Evolutionary conservation across 2,329 filamentous ascomycete genomes (phyloP).

Genomic region (Cadophora gregata): DNA sequence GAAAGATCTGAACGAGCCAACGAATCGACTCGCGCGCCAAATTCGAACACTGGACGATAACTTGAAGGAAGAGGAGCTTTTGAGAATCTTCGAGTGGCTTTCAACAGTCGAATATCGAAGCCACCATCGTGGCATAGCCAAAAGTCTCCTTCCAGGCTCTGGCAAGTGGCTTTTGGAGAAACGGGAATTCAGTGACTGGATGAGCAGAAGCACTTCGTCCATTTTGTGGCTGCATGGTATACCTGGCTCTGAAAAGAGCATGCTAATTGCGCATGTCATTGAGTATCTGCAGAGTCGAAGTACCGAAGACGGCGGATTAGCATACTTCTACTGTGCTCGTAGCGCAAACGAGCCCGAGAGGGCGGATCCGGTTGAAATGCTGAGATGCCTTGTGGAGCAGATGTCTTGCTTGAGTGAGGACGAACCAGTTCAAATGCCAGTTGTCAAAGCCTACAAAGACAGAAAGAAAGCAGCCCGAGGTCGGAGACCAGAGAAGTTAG

Average conservation of each 20-base stretch:
- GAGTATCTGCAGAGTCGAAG: constrained; percentile 10
- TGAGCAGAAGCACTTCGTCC: constrained; percentile 41
- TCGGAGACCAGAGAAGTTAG: constrained; percentile 1
- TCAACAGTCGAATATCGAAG: constrained; percentile 12
- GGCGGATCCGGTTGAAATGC: constrained; percentile 32
- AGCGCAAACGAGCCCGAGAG: constrained; percentile 36
- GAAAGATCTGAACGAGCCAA: constrained; percentile 17
- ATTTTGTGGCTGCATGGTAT: constrained; percentile 46
- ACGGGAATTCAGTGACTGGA: constrained; percentile 39
- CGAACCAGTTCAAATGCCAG: constrained; percentile 8
- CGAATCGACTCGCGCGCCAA: constrained; percentile 18
- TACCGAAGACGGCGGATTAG: constrained; percentile 20
- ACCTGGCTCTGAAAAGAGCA: constrained; percentile 22
- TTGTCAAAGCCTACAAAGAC: constrained; percentile 18
- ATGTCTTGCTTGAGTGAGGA: constrained; percentile 24
- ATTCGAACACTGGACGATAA: constrained; percentile 12
- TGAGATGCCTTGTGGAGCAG: constrained; percentile 39
- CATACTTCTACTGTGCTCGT: constrained; percentile 42
- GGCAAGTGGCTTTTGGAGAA: constrained; percentile 36
- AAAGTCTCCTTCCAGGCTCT: constrained; percentile 32
- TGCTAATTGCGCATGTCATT: constrained; percentile 12
- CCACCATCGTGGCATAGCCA: constrained; percentile 14
- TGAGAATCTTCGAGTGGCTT: constrained; percentile 26
- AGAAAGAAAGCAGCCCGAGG: constrained; percentile 14
- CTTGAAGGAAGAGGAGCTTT: constrained; percentile 13